Evolutionary conservation across 2,329 filamentous ascomycete genomes (phyloP).

Genomic region (Blumeriella jaapii): DNA sequence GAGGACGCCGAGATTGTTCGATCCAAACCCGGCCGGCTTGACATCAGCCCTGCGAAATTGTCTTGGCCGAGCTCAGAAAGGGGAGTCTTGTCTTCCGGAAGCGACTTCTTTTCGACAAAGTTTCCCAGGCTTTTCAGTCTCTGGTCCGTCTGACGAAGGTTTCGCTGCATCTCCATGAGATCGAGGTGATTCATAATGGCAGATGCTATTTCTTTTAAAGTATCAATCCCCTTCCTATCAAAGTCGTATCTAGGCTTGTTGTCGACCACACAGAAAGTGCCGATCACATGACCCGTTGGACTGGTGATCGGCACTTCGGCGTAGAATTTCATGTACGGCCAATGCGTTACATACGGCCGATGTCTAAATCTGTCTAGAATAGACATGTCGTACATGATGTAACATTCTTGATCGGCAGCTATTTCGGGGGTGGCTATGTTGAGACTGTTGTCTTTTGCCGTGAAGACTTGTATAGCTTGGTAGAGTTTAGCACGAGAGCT

Average conservation of each 20-base stretch:
- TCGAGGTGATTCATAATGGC: slow-evolving; percentile 50
- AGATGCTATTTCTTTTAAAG: slow-evolving; percentile 42
- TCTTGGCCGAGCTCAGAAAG: too few relatives aligned
- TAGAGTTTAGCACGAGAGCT: background rate
- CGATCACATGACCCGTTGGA: slow-evolving; percentile 34
- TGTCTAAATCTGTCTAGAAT: slow-evolving; percentile 10
- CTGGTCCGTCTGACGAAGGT: slow-evolving; percentile 37
- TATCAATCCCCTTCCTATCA: slow-evolving; percentile 34
- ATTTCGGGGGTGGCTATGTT: slow-evolving; percentile 7
- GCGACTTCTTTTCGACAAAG: slow-evolving; percentile 33
- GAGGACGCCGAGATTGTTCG: too few relatives aligned
- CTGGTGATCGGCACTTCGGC: slow-evolving; percentile 21
- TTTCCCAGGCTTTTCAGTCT: slow-evolving; percentile 41
- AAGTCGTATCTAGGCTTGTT: slow-evolving; percentile 41
- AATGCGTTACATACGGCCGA: slow-evolving; percentile 14
- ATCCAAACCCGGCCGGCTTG: too few relatives aligned
- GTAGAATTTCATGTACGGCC: slow-evolving; percentile 20
- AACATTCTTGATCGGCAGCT: slow-evolving; percentile 11
- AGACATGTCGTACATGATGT: slow-evolving; percentile 19
- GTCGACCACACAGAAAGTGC: slow-evolving; percentile 48
- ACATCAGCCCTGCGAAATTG: too few relatives aligned
- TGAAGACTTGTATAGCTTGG: slow-evolving; percentile 15
- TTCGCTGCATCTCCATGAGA: slow-evolving; percentile 34
- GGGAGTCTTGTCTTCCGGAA: background rate
- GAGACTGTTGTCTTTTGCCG: slow-evolving; percentile 7